Evolutionary conservation across 2,329 filamentous ascomycete genomes (phyloP), one percentile per base, ranked within the genome.

Genomic region (Cladorrhinum sp.): DNA sequence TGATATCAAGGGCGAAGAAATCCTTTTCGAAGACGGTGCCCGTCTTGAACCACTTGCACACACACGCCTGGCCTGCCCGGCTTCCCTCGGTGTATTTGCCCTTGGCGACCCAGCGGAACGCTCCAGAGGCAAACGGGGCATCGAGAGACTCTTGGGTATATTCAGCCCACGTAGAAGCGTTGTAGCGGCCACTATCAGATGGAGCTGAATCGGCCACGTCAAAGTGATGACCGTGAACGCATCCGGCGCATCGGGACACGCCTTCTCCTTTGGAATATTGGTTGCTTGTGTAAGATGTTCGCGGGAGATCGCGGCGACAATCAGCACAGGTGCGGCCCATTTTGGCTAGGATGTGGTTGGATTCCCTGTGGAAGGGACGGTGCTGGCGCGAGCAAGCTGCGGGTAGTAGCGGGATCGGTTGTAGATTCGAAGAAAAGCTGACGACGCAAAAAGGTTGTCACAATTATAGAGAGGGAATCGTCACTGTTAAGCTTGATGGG

Each of bases 41-140:
- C 0, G 68, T 69, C 65, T 76, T 77, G 68, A 77, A 77, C 71
- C 74, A 74, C 59, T 77, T 77, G 50, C 25, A 1, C 13, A 77
- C 75, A 49, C 73, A 75, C 12, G 62, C 48, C 59, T 77, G 67
- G 32, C 72, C 74, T 0, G 7, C n/a, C 12, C 74, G 69, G 12
- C 41, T 8, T 13, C 74, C 74, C 2, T 16, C 32, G 1, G 22
- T 68, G 60, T 77, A 77, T 5, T 1, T 62, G 1, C 72, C 73
- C 29, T 64, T 66, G 22, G 67, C 67, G 6, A 73, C 71, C 62
- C 60, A 68, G 20, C 69, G 67, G 57, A 72, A 73, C 0, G 65
- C 50, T 8, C 71, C 69, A 6, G 61, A 20, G 3, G 68, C 59
- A 50, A 71, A 71, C 2, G 70, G 69, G 36, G 66, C 36, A 1